Evolutionary conservation across 345 rosid genomes (phyloP).

Genomic region (Populus deltoides): DNA sequence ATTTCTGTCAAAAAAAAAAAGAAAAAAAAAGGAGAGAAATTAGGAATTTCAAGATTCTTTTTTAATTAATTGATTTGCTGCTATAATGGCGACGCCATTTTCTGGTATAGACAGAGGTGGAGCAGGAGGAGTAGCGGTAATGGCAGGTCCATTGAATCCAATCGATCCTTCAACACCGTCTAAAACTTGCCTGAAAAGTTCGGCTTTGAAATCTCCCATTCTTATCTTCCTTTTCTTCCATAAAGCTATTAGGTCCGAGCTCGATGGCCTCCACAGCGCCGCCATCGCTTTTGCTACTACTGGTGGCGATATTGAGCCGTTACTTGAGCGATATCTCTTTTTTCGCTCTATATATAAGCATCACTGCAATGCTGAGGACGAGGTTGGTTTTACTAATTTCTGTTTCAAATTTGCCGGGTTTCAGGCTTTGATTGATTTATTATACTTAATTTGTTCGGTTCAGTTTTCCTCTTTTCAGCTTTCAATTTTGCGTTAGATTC

Average conservation of each 20-base stretch:
- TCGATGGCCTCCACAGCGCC: conserved; percentile 57
- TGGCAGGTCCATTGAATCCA: conserved; percentile 51
- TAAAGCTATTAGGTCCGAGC: conserved; percentile 64
- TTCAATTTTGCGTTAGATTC: not conserved
- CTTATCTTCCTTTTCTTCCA: conserved; percentile 66
- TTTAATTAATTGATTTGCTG: not conserved
- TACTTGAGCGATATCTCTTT: conserved; percentile 48
- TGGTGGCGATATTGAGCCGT: conserved; percentile 42
- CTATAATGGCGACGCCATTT: conserved; percentile 54
- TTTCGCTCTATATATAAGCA: conserved; percentile 58
- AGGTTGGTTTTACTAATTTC: conserved; percentile 34
- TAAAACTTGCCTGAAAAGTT: conserved; percentile 42
- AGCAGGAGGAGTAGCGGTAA: conserved; percentile 55
- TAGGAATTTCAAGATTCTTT: not conserved
- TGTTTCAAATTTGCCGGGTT: not conserved
- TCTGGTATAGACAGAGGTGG: conserved; percentile 44
- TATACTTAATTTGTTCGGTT: not conserved
- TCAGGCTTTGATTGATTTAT: not conserved
- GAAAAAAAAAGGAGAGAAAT: not conserved
- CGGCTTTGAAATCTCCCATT: conserved; percentile 61
- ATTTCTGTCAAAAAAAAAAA: not conserved
- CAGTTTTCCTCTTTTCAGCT: not conserved
- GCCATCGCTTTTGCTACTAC: conserved; percentile 53
- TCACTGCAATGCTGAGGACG: conserved; percentile 77
- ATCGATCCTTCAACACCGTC: conserved; percentile 47